Evolutionary conservation across 1,284 basidiomycete species (phyloP), one percentile per base, ranked within the genome.

Genomic region (Mycena sp.): DNA sequence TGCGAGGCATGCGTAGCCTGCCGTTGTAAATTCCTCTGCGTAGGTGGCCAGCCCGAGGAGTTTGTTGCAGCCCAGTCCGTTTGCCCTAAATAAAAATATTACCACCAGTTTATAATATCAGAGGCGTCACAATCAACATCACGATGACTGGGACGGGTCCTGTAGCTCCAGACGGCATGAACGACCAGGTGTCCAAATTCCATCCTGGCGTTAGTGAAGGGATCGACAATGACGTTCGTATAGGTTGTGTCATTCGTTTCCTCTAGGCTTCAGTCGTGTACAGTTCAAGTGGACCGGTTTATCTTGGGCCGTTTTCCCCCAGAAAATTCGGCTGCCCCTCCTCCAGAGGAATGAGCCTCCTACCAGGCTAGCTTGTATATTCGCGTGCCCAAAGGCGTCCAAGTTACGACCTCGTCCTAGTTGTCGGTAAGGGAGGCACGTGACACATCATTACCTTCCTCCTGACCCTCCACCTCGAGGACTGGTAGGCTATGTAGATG

Each of bases 121-220:
- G 19, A 5, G 45, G 35, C 14, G 17, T 32, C 40, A 35, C 49
- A 35, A 53, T 66, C 21, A 62, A 78, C 79, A 80, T 79, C 51
- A 81, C 71, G 48, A 80, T 74, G 29, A 78, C 74, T 11, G 78
- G 77, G 41, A 64, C 60, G 1, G 70, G 73, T 1, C 61, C 58
- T 2, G 30, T 32, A 28, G 49, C 46, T 21, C 12, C 26, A 10
- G 53, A 65, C 1, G 77, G 78, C 4, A 70, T 43, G 54, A 73
- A 80, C 19, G 70, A 66, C 78, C 79, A 80, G 19, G 74, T 74
- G 62, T 80, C 76, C 14, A 81, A 65, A 37, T 72, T 69, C 77
- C 79, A 80, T 32, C 70, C 72, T 2, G 70, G 67, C 2, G 75
- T 76, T 4, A 64, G 68, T 6, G 78, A 80, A 4, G 75, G 75